phyloP scores from a whole-genome alignment of 192 early-diverging fungal species.

The Funneliformis mosseae region DNA sequence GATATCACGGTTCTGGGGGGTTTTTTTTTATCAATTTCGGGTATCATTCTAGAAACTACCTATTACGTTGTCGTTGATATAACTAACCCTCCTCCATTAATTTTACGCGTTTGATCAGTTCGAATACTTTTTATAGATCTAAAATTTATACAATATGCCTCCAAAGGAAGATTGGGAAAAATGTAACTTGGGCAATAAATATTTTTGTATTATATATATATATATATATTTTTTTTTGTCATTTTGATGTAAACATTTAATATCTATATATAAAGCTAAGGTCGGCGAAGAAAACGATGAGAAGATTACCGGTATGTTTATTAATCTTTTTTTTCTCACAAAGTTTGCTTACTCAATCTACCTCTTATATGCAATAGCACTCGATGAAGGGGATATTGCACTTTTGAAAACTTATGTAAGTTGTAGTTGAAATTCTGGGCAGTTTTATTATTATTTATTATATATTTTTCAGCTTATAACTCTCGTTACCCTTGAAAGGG shows the following conservation, averaged over 20 bases:
- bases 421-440: not conserved
- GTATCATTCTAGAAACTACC: too few relatives aligned
- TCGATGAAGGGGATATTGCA: constrained; percentile 92
- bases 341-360: not conserved
- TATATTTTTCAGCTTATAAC: not conserved
- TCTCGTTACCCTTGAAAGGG: constrained; percentile 58
- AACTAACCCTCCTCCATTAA: not conserved
- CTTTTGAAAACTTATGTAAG: constrained; percentile 90
- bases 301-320: constrained; percentile 76
- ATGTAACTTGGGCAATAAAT: constrained; percentile 61
- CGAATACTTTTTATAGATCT: not conserved
- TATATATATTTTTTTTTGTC: not conserved
- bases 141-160: constrained; percentile 61
- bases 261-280: constrained; percentile 59
- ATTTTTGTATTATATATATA: not conserved
- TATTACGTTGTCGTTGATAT: not conserved
- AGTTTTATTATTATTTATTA: not conserved
- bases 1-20: too few relatives aligned
- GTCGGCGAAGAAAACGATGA: constrained; percentile 77
- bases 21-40: too few relatives aligned
- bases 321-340: not conserved
- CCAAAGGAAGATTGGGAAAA: constrained; percentile 98
- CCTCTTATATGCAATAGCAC: constrained; percentile 46
- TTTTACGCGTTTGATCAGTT: not conserved
- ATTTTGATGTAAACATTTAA: not conserved